Percentiles rank a stretch among this genome's conserved stretches.
Conservation (phyloP, 2,329 filamentous ascomycete genomes). For the Cercospora sesami region DNA sequence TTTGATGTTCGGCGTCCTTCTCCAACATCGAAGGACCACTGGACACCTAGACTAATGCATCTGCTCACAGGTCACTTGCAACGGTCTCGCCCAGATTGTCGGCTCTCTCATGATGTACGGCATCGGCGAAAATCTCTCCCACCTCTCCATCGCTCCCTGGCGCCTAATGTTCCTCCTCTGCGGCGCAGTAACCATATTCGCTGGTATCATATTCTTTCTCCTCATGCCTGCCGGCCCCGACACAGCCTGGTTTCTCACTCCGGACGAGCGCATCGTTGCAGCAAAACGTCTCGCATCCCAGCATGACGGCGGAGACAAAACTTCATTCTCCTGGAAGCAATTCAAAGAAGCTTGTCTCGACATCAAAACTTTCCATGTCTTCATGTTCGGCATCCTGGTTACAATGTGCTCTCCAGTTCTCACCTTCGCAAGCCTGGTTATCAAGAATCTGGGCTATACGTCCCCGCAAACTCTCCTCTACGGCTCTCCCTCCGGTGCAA, state of each 20-base stretch:
- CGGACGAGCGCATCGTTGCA: slow-evolving; percentile 47
- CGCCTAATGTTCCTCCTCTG: slow-evolving; percentile 53
- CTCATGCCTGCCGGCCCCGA: slow-evolving; percentile 51
- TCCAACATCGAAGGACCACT: background rate
- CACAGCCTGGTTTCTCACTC: slow-evolving; percentile 53
- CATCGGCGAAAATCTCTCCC: slow-evolving; percentile 46
- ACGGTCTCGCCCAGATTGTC: slow-evolving; percentile 50
- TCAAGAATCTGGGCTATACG: slow-evolving; percentile 50
- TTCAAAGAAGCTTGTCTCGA: slow-evolving; percentile 49
- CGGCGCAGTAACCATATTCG: slow-evolving; percentile 48
- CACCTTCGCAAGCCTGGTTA: slow-evolving; percentile 54
- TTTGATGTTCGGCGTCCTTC: background rate
- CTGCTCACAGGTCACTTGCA: slow-evolving; percentile 41
- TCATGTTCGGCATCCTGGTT: slow-evolving; percentile 50
- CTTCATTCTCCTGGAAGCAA: slow-evolving; percentile 48
- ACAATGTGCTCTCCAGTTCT: slow-evolving; percentile 51
- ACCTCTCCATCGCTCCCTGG: slow-evolving; percentile 48
- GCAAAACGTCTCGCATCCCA: slow-evolving; percentile 42
- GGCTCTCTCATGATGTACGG: slow-evolving; percentile 54
- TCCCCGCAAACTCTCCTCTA: slow-evolving; percentile 51
- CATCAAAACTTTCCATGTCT: slow-evolving; percentile 48
- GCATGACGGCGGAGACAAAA: slow-evolving; percentile 47
- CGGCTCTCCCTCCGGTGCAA: slow-evolving; percentile 51
- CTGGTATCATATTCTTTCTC: slow-evolving; percentile 50
- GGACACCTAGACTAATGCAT: background rate